Percentiles rank a stretch among this genome's conserved stretches.
phyloP scores from a whole-genome alignment of 768 basidiomycete species.

The Leucogyrophana mollusca region DNA sequence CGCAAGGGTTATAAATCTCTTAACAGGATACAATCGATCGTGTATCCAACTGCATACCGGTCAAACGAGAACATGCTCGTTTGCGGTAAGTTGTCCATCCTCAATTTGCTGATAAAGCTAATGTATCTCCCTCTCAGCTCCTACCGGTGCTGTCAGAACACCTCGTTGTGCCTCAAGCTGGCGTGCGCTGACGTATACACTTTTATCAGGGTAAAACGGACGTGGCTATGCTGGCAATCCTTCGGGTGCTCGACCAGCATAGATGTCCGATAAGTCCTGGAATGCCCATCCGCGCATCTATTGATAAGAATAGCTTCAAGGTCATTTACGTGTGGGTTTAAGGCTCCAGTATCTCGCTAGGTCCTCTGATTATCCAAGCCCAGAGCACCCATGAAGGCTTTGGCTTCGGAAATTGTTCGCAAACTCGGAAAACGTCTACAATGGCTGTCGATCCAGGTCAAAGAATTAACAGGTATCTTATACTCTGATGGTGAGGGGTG shows the following conservation, averaged over 20 bases:
- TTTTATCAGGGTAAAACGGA: conserved; percentile 91
- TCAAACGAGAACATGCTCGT: conserved; percentile 96
- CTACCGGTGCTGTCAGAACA: conserved; percentile 88
- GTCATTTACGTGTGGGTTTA: conserved; percentile 88
- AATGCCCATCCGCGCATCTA: conserved; percentile 42
- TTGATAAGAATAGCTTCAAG: conserved; percentile 79
- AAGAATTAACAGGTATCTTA: conserved; percentile 79
- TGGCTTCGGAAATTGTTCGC: conserved; percentile 92
- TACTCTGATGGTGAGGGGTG: not conserved
- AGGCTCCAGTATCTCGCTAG: not conserved
- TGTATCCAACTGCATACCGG: conserved; percentile 90
- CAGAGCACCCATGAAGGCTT: conserved; percentile 97
- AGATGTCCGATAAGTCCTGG: conserved; percentile 29
- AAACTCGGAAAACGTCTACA: conserved; percentile 87
- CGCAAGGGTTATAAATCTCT: conserved; percentile 82
- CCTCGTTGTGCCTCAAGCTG: not conserved
- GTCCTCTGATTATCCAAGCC: not conserved
- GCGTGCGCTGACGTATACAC: conserved; percentile 6
- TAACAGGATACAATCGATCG: conserved; percentile 94
- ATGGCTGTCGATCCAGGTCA: conserved; percentile 85
- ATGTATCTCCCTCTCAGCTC: conserved; percentile 51
- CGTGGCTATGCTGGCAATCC: conserved; percentile 90
- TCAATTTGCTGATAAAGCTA: not conserved
- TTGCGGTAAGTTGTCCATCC: conserved; percentile 22
- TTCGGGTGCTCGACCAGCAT: conserved; percentile 84